phyloP scores from a whole-genome alignment of 2,329 filamentous ascomycete genomes.

The Whalleya microplaca region DNA sequence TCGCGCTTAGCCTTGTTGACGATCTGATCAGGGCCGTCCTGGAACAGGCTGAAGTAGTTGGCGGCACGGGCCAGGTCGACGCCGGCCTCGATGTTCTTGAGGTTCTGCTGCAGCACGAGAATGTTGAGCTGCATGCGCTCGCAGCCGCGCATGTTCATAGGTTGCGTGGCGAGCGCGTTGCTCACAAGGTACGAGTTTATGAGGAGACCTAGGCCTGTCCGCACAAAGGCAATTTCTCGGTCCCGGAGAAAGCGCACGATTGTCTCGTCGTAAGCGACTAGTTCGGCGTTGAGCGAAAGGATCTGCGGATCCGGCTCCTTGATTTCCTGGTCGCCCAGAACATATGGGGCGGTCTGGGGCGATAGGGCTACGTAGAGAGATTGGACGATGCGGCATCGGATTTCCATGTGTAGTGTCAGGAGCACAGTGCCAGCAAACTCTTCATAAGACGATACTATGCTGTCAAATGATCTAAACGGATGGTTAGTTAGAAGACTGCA shows the following conservation, averaged over 20 bases:
- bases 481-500: constrained; percentile 8
- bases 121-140: constrained; percentile 93
- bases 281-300: constrained; percentile 78
- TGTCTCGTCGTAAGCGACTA: constrained; percentile 88
- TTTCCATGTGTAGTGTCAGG: constrained; percentile 84
- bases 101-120: constrained; percentile 91
- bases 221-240: constrained; percentile 74
- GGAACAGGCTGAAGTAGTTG: constrained; percentile 72
- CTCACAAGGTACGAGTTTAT: constrained; percentile 80
- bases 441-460: constrained; percentile 80
- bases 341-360: constrained; percentile 63
- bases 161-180: constrained; percentile 70
- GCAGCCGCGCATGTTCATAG: constrained; percentile 84
- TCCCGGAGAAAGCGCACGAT: constrained; percentile 72
- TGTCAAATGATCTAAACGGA: constrained; percentile 76
- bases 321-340: constrained; percentile 70
- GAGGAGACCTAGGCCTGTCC: constrained; percentile 74
- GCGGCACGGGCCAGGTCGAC: constrained; percentile 66
- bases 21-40: constrained; percentile 66
- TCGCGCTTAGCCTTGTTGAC: constrained; percentile 62
- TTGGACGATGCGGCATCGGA: constrained; percentile 82
- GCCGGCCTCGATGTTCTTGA: constrained; percentile 85
- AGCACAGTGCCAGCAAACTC: constrained; percentile 79
- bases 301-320: constrained; percentile 79
- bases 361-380: constrained; percentile 70